These are phyloP conservation scores for Calonectria pseudoturangicola DNA, from an alignment of 2,329 filamentous ascomycete species.

Conservation along the genomic window DNA sequence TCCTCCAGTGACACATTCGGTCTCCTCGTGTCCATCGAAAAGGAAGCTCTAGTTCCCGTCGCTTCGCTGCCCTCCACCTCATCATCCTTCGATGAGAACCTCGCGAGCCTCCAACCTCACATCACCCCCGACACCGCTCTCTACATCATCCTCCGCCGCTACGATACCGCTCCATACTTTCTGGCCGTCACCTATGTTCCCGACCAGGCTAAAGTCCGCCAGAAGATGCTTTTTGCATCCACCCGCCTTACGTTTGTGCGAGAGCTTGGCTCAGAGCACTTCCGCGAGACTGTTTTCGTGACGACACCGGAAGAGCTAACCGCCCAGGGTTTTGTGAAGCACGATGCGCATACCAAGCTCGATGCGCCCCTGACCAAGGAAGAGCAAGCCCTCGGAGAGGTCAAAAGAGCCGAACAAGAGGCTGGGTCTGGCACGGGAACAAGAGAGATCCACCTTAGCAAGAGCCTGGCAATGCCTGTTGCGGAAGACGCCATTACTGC, in stretches of 20 bases:
- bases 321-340: constrained; percentile 80
- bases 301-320: constrained; percentile 83
- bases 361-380: constrained; percentile 86
- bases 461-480: constrained; percentile 74
- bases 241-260: constrained; percentile 84
- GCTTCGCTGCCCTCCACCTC: constrained; percentile 71
- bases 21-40: constrained; percentile 81
- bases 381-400: constrained; percentile 81
- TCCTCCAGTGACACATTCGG: constrained; percentile 78
- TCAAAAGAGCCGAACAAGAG: constrained; percentile 84
- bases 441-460: constrained; percentile 76
- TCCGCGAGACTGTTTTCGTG: constrained; percentile 84
- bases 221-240: constrained; percentile 90
- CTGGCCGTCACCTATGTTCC: constrained; percentile 87
- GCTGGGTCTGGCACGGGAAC: constrained; percentile 80
- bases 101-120: constrained; percentile 76
- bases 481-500: constrained; percentile 79
- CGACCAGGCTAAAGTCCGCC: constrained; percentile 84
- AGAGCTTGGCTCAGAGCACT: constrained; percentile 86
- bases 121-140: constrained; percentile 80
- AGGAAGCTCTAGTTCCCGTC: constrained; percentile 80
- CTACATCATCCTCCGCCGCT: constrained; percentile 84
- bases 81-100: constrained; percentile 77
- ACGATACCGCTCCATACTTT: constrained; percentile 74
- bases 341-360: constrained; percentile 79